Base-by-base conservation (phyloP, 805 yeast genomes). In the Myxozyma kluyveri region DNA sequence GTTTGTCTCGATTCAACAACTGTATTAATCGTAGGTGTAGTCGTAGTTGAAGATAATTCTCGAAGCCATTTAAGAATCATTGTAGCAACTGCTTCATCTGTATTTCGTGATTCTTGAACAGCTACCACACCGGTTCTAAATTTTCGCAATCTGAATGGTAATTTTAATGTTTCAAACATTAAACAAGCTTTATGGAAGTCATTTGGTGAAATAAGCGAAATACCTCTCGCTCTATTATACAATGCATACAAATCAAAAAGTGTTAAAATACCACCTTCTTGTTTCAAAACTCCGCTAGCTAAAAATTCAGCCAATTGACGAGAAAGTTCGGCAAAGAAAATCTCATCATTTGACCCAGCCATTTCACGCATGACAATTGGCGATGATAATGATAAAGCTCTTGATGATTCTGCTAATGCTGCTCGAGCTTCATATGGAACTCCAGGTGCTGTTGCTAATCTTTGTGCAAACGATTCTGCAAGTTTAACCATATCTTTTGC, bases 291-390 rank as follows among this genome's bases (percentile, higher is more conserved):
- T 45, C 79, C 60, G 56, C 68, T 67, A 7, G 72, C 69, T 7
- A 86, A 70, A 66, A 81, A 89, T 61, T 86, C 96, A 37, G 88
- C 82, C 2, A 91, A 65, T 62, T 88, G 90, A 47, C 96, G 75
- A 0, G 96, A 79, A 17, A 88, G 70, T 62, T 88, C 96, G 52
- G 67, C 64, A 48, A 67, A 69, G 55, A 72, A 73, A 6, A 37
- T 32, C 23, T 61, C 60, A 18, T 65, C 64, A 38, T 59, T 61
- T 14, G 50, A 70, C 1, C 56, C 67, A 56, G 65, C 71, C 71
- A 52, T 69, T 60, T 57, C 78, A 61, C 47, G 73, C 67, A 44
- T 65, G 23, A 57, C 68, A 40, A 60, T 58, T 35, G 63, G 62
- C 22, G 69, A 60, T 27, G 64, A 63, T n/a, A 67, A 60, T 0